These are phyloP conservation scores for Daldinia sp. DNA, from an alignment of 2,329 filamentous ascomycete genomes.

Conservation along the genomic window DNA sequence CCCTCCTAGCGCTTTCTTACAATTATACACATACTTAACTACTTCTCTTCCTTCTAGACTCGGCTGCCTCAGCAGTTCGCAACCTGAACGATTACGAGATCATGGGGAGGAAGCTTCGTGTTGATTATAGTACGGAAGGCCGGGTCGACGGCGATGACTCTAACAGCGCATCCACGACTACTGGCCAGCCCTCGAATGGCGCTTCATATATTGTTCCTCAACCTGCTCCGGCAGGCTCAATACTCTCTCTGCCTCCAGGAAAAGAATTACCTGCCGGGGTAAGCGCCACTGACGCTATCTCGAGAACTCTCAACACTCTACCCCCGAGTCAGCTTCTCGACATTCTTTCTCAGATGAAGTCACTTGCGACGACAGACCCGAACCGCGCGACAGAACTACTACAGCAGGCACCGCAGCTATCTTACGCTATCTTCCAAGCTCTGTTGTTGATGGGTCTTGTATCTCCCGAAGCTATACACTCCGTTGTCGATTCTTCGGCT, in stretches of 20 bases:
- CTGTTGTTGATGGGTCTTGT: constrained; percentile 93
- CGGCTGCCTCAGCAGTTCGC: constrained; percentile 91
- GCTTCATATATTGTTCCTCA: constrained; percentile 52
- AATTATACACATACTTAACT: constrained; percentile 16
- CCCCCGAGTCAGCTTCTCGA: constrained; percentile 91
- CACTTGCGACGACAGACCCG: constrained; percentile 84
- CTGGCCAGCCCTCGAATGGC: constrained; percentile 48
- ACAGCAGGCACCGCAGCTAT: constrained; percentile 88
- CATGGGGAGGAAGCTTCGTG: constrained; percentile 92
- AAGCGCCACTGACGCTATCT: constrained; percentile 90
- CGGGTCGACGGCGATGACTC: constrained; percentile 74
- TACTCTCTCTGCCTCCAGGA: constrained; percentile 87
- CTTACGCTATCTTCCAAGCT: constrained; percentile 95
- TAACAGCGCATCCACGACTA: constrained; percentile 39
- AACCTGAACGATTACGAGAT: constrained; percentile 97
- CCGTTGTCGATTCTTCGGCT: constrained; percentile 76
- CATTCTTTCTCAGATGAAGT: constrained; percentile 94
- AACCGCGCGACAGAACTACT: constrained; percentile 87
- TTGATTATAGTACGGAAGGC: constrained; percentile 96
- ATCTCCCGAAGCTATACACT: constrained; percentile 83
- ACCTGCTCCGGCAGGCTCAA: constrained; percentile 59
- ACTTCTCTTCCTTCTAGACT: constrained; percentile 59
- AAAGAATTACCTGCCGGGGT: constrained; percentile 86
- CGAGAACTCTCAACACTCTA: constrained; percentile 86
- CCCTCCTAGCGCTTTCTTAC: neutral